Evolutionary conservation across 805 yeast species (phyloP).

Genomic region (Torulaspora quercuum): DNA sequence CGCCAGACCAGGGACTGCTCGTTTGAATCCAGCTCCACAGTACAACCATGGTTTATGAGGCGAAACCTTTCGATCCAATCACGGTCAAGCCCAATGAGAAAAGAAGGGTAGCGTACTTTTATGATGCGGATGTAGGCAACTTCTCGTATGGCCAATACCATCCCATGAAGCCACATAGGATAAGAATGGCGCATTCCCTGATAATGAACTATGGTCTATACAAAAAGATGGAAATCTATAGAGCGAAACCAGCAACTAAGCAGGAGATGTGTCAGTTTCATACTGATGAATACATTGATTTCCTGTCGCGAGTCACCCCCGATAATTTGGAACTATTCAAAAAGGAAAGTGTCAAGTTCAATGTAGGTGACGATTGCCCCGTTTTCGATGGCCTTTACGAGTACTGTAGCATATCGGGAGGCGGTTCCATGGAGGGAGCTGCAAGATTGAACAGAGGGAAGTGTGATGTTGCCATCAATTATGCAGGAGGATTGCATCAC

Average conservation of each 20-base stretch:
- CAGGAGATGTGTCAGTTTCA: constrained; percentile 99
- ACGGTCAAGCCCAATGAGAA: constrained; percentile 51
- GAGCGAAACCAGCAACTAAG: constrained; percentile 96
- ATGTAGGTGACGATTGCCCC: constrained; percentile 93
- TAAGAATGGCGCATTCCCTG: constrained; percentile 96
- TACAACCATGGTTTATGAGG: constrained; percentile 37
- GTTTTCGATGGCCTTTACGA: constrained; percentile 94
- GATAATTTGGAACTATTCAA: constrained; percentile 84
- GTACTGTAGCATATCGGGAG: constrained; percentile 83
- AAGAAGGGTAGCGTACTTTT: constrained; percentile 68
- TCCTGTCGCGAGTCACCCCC: constrained; percentile 84
- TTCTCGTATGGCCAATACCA: constrained; percentile 98
- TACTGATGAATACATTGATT: constrained; percentile 95
- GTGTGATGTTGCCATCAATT: constrained; percentile 91
- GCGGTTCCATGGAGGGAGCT: constrained; percentile 92
- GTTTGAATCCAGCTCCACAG: neutral
- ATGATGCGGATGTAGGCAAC: constrained; percentile 92
- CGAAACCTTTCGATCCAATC: constrained; percentile 62
- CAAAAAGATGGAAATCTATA: constrained; percentile 93
- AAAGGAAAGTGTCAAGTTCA: constrained; percentile 83
- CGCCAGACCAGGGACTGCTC: constrained; percentile 1
- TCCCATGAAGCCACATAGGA: constrained; percentile 98
- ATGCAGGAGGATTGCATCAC: constrained; percentile 96
- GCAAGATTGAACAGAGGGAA: constrained; percentile 78
- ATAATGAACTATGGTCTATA: constrained; percentile 96